phyloP scores from a whole-genome alignment of 768 basidiomycete genomes.

The Podaxis carcinomalis region DNA sequence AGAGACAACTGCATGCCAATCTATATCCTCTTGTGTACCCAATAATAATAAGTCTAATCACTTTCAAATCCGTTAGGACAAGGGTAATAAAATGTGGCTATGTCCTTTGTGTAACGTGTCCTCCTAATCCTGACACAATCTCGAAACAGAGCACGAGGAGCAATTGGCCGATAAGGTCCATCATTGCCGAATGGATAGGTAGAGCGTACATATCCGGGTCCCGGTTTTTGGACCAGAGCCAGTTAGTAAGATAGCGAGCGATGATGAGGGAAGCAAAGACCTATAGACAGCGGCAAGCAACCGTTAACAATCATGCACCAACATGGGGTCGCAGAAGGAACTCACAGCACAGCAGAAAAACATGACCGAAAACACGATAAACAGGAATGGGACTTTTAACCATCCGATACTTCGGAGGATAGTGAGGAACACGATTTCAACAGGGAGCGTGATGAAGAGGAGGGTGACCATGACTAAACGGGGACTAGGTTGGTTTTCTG shows the following conservation, averaged over 20 bases:
- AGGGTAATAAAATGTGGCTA: conserved; percentile 1
- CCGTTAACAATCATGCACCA: not conserved
- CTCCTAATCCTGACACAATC: conserved; percentile 48
- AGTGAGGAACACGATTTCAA: conserved; percentile 70
- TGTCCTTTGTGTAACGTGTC: conserved; percentile 22
- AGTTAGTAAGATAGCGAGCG: conserved; percentile 63
- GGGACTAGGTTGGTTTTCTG: conserved; percentile 33
- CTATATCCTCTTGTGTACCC: not conserved
- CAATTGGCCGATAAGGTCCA: conserved; percentile 81
- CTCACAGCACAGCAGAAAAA: conserved; percentile 80
- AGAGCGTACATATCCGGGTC: conserved; percentile 94
- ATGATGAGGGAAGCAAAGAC: conserved; percentile 64
- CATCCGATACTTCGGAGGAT: conserved; percentile 69
- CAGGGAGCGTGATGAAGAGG: conserved; percentile 70
- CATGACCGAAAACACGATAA: conserved; percentile 59
- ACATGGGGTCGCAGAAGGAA: conserved; percentile 14
- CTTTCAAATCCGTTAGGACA: not conserved
- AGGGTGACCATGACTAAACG: conserved; percentile 65
- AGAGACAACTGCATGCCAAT: too few relatives aligned
- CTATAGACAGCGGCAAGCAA: conserved; percentile 30
- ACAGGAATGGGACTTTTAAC: conserved; percentile 67
- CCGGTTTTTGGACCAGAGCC: conserved; percentile 70
- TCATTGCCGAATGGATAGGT: conserved; percentile 86
- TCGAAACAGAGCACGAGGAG: conserved; percentile 76
- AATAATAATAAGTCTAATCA: not conserved